phyloP scores from a whole-genome alignment of 345 rosid genomes.

The Brassica nigra region DNA sequence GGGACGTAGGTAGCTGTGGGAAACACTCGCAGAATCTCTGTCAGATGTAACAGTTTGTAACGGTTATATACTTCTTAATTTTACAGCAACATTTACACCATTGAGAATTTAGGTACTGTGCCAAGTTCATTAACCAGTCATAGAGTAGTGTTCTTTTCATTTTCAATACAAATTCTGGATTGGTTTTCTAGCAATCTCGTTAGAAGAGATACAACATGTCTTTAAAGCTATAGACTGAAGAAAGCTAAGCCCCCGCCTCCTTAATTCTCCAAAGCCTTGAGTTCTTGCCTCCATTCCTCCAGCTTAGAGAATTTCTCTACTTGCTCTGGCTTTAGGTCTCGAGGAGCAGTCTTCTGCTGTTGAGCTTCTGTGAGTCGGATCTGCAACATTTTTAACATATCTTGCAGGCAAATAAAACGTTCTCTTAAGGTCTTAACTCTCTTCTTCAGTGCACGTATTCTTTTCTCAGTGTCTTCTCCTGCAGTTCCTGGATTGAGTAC shows the following conservation, averaged over 20 bases:
- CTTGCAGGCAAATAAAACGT: no score
- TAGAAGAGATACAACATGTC: slow-evolving; percentile 13
- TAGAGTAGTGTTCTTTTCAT: no score
- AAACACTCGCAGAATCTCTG: neutral
- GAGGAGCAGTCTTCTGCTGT: slow-evolving; percentile 59
- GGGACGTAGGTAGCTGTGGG: neutral
- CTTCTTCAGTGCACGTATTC: slow-evolving; percentile 82
- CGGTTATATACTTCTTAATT: neutral
- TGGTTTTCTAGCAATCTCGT: slow-evolving; percentile 7
- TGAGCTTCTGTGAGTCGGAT: slow-evolving; percentile 87
- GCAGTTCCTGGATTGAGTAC: slow-evolving; percentile 43
- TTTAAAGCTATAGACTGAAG: slow-evolving; percentile 18
- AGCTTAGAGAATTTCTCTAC: slow-evolving; percentile 70
- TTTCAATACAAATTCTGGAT: slow-evolving; percentile 15
- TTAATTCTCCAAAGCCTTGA: slow-evolving; percentile 68
- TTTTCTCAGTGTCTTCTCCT: slow-evolving; percentile 71
- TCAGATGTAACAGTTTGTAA: neutral
- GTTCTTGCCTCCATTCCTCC: slow-evolving; percentile 84
- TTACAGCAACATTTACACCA: neutral
- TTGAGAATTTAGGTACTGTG: neutral
- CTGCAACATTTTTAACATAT: slow-evolving; percentile 46
- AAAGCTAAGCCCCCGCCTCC: slow-evolving; percentile 38
- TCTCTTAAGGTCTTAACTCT: slow-evolving; percentile 44
- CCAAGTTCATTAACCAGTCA: slow-evolving; percentile 20
- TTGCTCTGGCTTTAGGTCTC: slow-evolving; percentile 69